Conservation (phyloP, 257 asterid genomes). For the Fraxinus cuspidata region DNA sequence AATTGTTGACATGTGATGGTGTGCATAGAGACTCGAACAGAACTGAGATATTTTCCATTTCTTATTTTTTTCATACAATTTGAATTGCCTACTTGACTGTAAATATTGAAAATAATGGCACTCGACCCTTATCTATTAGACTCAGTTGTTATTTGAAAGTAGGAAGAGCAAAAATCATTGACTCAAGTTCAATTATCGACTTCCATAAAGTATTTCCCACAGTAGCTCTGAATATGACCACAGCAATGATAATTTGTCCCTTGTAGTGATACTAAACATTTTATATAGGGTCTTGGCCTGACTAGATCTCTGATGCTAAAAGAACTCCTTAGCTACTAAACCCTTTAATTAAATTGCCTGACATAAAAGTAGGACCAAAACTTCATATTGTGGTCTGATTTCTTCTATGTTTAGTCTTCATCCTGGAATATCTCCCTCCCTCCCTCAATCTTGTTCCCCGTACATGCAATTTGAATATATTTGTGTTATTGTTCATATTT, state of each 20-base stretch:
- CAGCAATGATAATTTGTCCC: neutral
- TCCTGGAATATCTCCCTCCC: neutral
- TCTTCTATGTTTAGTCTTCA: neutral
- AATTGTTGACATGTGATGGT: neutral
- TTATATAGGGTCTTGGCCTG: neutral
- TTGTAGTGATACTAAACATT: neutral
- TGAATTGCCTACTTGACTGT: neutral
- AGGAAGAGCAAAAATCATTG: neutral
- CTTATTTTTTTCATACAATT: neutral
- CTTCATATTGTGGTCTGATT: slow-evolving; percentile 6
- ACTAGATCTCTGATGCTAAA: slow-evolving; percentile 18
- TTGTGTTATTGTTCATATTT: slow-evolving; percentile 2
- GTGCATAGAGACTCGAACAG: neutral
- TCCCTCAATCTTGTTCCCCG: neutral
- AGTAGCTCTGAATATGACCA: neutral
- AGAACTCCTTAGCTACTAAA: neutral
- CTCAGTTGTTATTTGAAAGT: neutral
- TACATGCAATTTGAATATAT: slow-evolving; percentile 1
- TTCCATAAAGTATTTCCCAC: neutral
- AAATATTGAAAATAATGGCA: neutral
- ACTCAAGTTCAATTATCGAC: neutral
- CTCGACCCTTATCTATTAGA: neutral
- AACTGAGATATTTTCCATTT: neutral
- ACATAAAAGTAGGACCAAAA: neutral
- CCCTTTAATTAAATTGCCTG: neutral